A percentile compares a stretch with the other conserved stretches of the same genome.
Evolutionary conservation across 495 filamentous ascomycete genomes (phyloP).

Genomic region (Friedmanniomyces simplex): DNA sequence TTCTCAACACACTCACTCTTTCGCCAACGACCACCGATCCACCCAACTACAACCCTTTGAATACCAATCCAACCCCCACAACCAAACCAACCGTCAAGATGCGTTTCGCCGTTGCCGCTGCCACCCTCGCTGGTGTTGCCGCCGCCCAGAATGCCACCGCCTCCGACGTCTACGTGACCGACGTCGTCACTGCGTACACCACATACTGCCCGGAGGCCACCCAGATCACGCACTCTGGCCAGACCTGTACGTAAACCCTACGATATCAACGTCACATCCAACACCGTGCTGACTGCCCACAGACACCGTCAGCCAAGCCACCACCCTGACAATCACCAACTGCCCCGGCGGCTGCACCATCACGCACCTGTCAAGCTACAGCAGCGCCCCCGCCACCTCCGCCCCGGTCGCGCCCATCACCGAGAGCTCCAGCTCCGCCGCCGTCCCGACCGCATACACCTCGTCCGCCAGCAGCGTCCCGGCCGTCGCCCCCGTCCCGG

Average conservation of each 20-base stretch:
- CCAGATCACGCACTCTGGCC: constrained; percentile 51
- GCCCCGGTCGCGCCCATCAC: background rate
- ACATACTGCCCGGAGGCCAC: constrained; percentile 81
- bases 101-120: constrained; percentile 65
- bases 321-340: constrained; percentile 70
- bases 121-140: constrained; percentile 43
- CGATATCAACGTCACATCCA: background rate
- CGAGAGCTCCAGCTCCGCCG: constrained; percentile 1
- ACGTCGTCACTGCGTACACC: constrained; percentile 68
- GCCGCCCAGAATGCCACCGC: constrained; percentile 27
- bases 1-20: constrained; percentile 32
- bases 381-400: background rate
- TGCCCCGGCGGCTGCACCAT: constrained; percentile 55
- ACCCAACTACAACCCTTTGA: constrained; percentile 16
- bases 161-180: constrained; percentile 51
- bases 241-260: background rate
- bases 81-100: constrained; percentile 50
- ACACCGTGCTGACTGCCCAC: constrained; percentile 35
- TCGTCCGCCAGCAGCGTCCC: background rate
- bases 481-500: background rate
- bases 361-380: constrained; percentile 30
- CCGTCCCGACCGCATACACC: background rate
- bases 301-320: constrained; percentile 72
- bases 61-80: constrained; percentile 15
- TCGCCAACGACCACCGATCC: constrained; percentile 7